Percentiles rank a stretch among this genome's conserved stretches.
phyloP scores from a whole-genome alignment of 768 basidiomycete genomes.

The Lepiota venenata region DNA sequence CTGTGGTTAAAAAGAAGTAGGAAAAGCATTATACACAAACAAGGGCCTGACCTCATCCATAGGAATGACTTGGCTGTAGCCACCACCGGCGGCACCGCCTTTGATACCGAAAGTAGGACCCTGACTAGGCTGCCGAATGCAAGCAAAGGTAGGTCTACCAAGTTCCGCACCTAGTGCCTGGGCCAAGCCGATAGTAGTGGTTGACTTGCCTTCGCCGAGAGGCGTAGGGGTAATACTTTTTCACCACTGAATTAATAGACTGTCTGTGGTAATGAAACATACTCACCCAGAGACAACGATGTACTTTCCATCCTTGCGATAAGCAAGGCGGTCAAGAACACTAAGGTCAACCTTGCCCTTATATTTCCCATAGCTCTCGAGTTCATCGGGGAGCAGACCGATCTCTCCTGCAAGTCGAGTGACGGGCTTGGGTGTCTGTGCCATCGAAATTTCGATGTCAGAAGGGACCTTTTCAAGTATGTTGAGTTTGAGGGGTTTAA shows the following conservation, averaged over 20 bases:
- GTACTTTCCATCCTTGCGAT: constrained; percentile 92
- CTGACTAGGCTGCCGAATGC: constrained; percentile 97
- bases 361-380: constrained; percentile 93
- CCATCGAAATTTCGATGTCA: constrained; percentile 95
- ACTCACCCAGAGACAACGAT: constrained; percentile 89
- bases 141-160: constrained; percentile 89
- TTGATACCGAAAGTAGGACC: constrained; percentile 99
- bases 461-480: constrained; percentile 86
- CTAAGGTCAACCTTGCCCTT: constrained; percentile 96
- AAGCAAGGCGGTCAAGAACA: constrained; percentile 78
- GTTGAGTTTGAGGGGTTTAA: constrained; percentile 78
- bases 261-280: not conserved
- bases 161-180: constrained; percentile 96
- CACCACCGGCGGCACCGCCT: constrained; percentile 97
- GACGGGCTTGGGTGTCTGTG: constrained; percentile 90
- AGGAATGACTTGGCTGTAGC: constrained; percentile 98
- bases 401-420: constrained; percentile 83
- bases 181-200: constrained; percentile 94
- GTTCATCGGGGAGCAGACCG: constrained; percentile 79
- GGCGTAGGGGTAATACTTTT: constrained; percentile 92
- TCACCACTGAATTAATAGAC: constrained; percentile 1
- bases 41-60: constrained; percentile 81
- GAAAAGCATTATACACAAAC: not conserved
- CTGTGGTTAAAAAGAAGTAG: not conserved
- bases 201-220: constrained; percentile 97